These are phyloP conservation scores for Stemphylium vesicarium DNA, from an alignment of 2,329 filamentous ascomycete species.

Conservation along the genomic window DNA sequence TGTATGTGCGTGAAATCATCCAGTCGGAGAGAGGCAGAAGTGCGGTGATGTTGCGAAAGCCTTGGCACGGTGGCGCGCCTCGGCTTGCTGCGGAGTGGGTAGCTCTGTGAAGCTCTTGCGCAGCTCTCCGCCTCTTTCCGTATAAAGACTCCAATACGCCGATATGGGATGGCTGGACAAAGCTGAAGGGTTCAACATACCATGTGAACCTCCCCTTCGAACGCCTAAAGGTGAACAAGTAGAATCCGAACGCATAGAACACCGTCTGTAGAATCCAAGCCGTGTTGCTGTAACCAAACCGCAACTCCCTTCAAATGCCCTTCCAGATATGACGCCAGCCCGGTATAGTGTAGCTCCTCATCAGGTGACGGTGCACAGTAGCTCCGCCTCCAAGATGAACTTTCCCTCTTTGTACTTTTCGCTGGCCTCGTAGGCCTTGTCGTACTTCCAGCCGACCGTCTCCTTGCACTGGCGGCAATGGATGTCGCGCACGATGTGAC, in stretches of 20 bases:
- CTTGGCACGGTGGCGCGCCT: neutral
- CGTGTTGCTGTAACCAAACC: constrained; percentile 9
- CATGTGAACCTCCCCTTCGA: neutral
- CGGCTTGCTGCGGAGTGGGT: constrained; percentile 1
- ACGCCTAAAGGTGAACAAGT: constrained; percentile 11
- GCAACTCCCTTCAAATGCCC: constrained; percentile 38
- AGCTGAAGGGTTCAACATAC: constrained; percentile 5
- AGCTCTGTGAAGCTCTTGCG: neutral
- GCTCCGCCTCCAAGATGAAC: constrained; percentile 91
- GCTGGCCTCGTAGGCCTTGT: constrained; percentile 87
- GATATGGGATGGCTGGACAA: neutral
- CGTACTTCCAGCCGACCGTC: constrained; percentile 97
- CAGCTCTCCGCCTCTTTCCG: constrained; percentile 7
- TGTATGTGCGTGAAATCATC: neutral
- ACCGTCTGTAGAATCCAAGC: constrained; percentile 4
- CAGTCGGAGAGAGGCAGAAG: neutral
- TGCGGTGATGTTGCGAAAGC: neutral
- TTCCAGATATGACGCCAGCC: constrained; percentile 6
- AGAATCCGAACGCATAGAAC: constrained; percentile 11
- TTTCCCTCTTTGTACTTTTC: constrained; percentile 99
- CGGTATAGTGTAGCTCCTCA: neutral
- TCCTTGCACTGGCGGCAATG: constrained; percentile 88
- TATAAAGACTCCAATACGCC: neutral
- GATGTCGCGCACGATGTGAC: constrained; percentile 94
- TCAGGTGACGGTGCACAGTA: constrained; percentile 76